Conservation (phyloP, 2,329 filamentous ascomycete species). For the Eutypa lata region DNA sequence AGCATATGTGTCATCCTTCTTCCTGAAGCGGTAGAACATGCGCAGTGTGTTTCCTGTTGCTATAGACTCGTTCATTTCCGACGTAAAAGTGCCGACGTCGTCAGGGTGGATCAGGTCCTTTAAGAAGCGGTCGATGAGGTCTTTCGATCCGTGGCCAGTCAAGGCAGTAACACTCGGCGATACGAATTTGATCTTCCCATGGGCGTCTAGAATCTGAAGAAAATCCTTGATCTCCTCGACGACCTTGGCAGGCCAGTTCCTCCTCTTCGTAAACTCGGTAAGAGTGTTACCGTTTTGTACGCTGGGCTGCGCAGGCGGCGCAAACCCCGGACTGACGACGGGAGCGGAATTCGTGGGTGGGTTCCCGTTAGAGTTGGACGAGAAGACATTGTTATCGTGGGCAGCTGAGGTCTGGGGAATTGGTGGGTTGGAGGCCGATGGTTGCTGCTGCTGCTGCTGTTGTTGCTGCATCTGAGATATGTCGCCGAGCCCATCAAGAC, state of each 20-base stretch:
- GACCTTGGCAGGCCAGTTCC: constrained; percentile 83
- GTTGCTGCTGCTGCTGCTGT: constrained; percentile 13
- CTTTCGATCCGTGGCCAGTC: constrained; percentile 70
- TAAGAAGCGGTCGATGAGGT: constrained; percentile 73
- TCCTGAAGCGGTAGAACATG: constrained; percentile 83
- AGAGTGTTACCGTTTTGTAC: constrained; percentile 40
- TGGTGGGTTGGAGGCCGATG: constrained; percentile 3
- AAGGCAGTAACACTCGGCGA: constrained; percentile 73
- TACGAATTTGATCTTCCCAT: constrained; percentile 81
- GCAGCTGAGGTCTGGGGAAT: constrained; percentile 17
- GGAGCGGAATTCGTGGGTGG: constrained; percentile 14
- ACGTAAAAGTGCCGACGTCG: constrained; percentile 76
- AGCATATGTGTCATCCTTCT: constrained; percentile 66
- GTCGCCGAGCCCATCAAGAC: constrained; percentile 24
- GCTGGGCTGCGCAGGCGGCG: constrained; percentile 18
- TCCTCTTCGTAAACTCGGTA: constrained; percentile 58
- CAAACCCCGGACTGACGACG: constrained; percentile 33
- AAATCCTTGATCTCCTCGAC: constrained; percentile 89
- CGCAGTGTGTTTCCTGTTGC: constrained; percentile 74
- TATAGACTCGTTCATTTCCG: constrained; percentile 87
- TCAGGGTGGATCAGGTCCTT: constrained; percentile 83
- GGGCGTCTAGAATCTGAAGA: constrained; percentile 79
- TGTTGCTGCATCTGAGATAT: constrained; percentile 19
- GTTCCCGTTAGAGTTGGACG: constrained; percentile 18
- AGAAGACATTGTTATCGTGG: constrained; percentile 17